Evolutionary conservation across 805 yeast genomes (phyloP), one percentile per base, ranked within the genome.

Genomic region (Sporopachydermia quercuum): DNA sequence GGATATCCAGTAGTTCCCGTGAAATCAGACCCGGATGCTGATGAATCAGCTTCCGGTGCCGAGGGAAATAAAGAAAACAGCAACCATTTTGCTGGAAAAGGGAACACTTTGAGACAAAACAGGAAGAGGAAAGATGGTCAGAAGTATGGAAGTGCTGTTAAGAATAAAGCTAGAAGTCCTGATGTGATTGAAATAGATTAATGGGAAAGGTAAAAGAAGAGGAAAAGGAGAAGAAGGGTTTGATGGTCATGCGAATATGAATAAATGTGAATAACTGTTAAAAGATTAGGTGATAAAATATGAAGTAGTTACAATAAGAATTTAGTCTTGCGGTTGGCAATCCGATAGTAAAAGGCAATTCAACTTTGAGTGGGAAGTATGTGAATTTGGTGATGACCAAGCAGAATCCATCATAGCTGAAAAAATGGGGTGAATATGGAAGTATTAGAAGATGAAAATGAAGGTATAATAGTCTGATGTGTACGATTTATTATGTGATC

Each of bases 171-270:
- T 39, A 59, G 76, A 37, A 76, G 82, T 46, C 89, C 91, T 0
- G 93, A 83, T 43, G 69, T 73, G n/a, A 82, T 81, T 40, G 84
- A 81, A 54, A 79, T 83, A 45, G 94, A 82, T 58, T 75, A 62
- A 17, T 5, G 6, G n/a, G 37, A 17, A 41, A 14, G 30, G n/a
- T 23, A n/a, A 8, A 8, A n/a, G 30, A n/a, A n/a, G n/a, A n/a
- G 8, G 8, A n/a, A 23, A 8, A 23, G 30, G 8, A 23, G 30
- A n/a, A 23, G n/a, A 23, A 8, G n/a, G 30, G 30, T 8, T 8
- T 8, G 8, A 23, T 8, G 30, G n/a, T n/a, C n/a, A n/a, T n/a
- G n/a, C n/a, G n/a, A 23, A 23, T 23, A 23, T 8, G 30, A 23
- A 23, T 8, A 8, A 23, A 23, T 8, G 8, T 8, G 30, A 8